Evolutionary conservation across 2,329 filamentous ascomycete species (phyloP).

Genomic region (Paramyrothecium sp.): DNA sequence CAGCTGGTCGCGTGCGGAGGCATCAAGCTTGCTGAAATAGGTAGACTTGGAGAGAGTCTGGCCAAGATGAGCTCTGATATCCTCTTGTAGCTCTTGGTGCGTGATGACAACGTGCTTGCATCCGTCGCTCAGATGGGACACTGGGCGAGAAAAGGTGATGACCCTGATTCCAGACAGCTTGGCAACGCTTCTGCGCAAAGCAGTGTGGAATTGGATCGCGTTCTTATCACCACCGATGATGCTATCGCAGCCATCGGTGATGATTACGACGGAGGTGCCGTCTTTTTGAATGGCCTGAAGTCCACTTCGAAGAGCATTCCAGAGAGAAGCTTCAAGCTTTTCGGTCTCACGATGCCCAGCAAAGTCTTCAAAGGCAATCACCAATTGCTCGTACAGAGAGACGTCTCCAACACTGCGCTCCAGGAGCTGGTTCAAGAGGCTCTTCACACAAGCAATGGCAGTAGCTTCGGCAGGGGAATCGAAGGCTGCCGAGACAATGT

Average conservation of each 20-base stretch:
- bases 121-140: constrained; percentile 26
- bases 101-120: constrained; percentile 29
- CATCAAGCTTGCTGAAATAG: constrained; percentile 17
- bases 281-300: constrained; percentile 26
- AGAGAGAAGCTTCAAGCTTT: constrained; percentile 27
- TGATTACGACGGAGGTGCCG: constrained; percentile 25
- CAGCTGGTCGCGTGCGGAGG: constrained; percentile 22
- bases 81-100: constrained; percentile 26
- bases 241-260: constrained; percentile 37
- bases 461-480: constrained; percentile 29
- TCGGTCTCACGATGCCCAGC: constrained; percentile 15
- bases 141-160: constrained; percentile 33
- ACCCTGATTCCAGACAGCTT: constrained; percentile 24
- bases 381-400: constrained; percentile 28
- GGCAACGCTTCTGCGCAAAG: constrained; percentile 25
- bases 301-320: constrained; percentile 30
- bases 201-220: constrained; percentile 25
- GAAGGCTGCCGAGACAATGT: constrained; percentile 12
- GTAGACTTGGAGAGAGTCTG: constrained; percentile 12
- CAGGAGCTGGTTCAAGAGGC: constrained; percentile 33
- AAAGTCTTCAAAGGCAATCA: constrained; percentile 21
- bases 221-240: constrained; percentile 20
- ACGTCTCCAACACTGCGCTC: constrained; percentile 36
- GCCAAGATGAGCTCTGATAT: constrained; percentile 25
- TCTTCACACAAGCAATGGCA: constrained; percentile 30